Evolutionary conservation across 345 rosid species (phyloP).

Genomic region (Gossypium herbaceum): DNA sequence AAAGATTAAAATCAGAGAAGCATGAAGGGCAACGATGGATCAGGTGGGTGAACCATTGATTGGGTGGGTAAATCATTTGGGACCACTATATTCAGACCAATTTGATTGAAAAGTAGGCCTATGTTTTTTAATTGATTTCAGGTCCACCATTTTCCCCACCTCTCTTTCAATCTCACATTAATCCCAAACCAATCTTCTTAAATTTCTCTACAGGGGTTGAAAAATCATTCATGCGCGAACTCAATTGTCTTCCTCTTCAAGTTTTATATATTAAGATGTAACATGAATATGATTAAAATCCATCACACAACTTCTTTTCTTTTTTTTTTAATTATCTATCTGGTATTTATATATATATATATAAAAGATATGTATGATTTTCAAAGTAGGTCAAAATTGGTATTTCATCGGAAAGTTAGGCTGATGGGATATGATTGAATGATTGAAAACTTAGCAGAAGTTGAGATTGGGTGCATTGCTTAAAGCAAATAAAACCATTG

Average conservation of each 20-base stretch:
- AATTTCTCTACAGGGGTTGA: background rate
- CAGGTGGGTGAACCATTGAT: no score
- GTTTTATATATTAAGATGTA: background rate
- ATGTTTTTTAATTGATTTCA: slow-evolving; percentile 4
- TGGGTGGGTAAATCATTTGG: slow-evolving; percentile 2
- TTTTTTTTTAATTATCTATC: background rate
- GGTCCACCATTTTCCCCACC: background rate
- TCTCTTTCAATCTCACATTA: no score
- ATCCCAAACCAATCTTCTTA: no score
- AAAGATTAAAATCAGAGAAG: no score
- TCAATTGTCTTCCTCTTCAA: background rate
- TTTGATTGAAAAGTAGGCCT: slow-evolving; percentile 26
- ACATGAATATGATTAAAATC: background rate
- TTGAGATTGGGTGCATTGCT: background rate
- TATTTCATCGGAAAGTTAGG: background rate
- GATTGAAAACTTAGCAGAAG: background rate
- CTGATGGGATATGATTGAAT: background rate
- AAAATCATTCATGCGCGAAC: background rate
- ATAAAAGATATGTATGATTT: background rate
- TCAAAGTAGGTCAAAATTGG: background rate
- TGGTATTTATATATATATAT: no score
- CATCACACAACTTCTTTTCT: background rate
- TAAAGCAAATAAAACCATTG: background rate
- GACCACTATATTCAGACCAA: slow-evolving; percentile 20
- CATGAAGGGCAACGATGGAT: no score